Percentiles rank a stretch among this genome's conserved stretches.
Evolutionary conservation across 2,329 filamentous ascomycete genomes (phyloP).

Genomic region (Drechslerella stenobrocha): DNA sequence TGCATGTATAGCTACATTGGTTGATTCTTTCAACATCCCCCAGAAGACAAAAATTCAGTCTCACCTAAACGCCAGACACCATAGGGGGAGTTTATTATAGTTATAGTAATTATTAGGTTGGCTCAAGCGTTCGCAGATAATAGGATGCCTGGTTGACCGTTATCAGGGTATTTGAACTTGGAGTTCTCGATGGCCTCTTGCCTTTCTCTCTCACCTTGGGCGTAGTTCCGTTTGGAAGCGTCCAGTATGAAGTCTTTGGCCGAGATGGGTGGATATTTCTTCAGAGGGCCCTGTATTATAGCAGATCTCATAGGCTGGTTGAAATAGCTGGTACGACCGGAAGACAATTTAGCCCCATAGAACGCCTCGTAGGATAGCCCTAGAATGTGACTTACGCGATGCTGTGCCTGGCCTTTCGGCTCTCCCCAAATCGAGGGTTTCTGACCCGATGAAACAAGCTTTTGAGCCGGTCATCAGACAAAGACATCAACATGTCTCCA

Average conservation of each 20-base stretch:
- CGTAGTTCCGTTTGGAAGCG: slow-evolving; percentile 63
- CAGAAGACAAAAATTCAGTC: not conserved
- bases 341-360: slow-evolving; percentile 6
- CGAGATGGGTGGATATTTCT: slow-evolving; percentile 66
- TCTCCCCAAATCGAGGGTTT: slow-evolving; percentile 60
- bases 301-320: slow-evolving; percentile 66
- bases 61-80: slow-evolving; percentile 6
- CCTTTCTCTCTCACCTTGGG: slow-evolving; percentile 46
- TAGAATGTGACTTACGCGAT: slow-evolving; percentile 58
- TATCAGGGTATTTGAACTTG: slow-evolving; percentile 45
- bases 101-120: slow-evolving; percentile 1
- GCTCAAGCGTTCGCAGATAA: slow-evolving; percentile 40
- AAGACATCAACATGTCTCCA: slow-evolving; percentile 68
- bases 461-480: slow-evolving; percentile 70
- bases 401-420: slow-evolving; percentile 66
- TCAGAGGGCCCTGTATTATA: slow-evolving; percentile 64
- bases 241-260: slow-evolving; percentile 65
- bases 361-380: not conserved
- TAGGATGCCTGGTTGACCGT: slow-evolving; percentile 36
- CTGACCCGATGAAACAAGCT: slow-evolving; percentile 67
- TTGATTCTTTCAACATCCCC: too few species aligned
- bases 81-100: slow-evolving; percentile 20
- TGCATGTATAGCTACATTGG: too few species aligned
- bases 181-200: slow-evolving; percentile 38
- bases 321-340: slow-evolving; percentile 58